Evolutionary conservation across 257 asterid genomes (phyloP).

Genomic region (Gynochthodes officinalis): DNA sequence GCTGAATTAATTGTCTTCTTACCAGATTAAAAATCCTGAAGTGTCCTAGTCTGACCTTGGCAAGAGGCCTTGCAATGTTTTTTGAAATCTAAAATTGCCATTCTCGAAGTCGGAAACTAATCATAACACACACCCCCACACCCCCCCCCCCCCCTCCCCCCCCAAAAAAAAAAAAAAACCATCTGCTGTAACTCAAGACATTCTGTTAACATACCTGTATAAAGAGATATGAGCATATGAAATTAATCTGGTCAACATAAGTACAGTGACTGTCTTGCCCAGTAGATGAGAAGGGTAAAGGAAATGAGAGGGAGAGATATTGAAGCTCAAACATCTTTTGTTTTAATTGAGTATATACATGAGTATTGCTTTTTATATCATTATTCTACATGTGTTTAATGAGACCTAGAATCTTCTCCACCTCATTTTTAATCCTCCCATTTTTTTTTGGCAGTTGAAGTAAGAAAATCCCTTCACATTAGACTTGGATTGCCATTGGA

Average conservation of each 20-base stretch:
- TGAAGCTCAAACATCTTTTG: not conserved
- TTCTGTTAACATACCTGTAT: no score
- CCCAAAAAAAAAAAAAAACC: no score
- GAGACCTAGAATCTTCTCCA: not conserved
- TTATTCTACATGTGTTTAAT: not conserved
- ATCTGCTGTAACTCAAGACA: not conserved
- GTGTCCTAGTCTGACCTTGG: not conserved
- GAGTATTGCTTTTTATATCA: not conserved
- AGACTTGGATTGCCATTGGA: conserved; percentile 94
- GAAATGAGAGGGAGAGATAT: not conserved
- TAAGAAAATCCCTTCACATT: conserved; percentile 75
- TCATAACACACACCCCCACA: no score
- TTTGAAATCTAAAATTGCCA: not conserved
- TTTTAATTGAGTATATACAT: not conserved
- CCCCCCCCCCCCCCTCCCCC: no score
- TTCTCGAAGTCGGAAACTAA: not conserved
- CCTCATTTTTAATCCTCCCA: not conserved
- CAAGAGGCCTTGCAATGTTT: not conserved
- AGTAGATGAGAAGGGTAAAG: no score
- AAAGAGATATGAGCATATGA: not conserved
- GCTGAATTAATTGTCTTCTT: no score
- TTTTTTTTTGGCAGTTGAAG: conserved; percentile 60
- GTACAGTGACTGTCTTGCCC: not conserved
- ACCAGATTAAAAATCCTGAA: not conserved
- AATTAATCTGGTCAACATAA: not conserved